These are phyloP conservation scores for Arabidopsis arenosa DNA, from an alignment of 345 rosid species.

Conservation along the genomic window DNA sequence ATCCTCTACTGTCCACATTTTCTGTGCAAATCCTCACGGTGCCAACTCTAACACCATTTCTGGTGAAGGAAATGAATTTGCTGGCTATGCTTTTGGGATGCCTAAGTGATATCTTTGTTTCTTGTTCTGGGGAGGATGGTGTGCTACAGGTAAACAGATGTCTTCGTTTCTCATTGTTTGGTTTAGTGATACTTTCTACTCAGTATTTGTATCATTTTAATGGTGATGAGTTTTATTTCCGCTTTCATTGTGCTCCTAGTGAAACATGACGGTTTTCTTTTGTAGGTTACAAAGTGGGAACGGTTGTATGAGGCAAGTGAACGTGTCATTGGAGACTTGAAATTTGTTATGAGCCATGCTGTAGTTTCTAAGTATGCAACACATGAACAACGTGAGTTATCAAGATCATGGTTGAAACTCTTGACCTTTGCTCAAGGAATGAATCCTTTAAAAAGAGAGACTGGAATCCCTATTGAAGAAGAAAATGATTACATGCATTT, in stretches of 20 bases:
- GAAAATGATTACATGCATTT: slow-evolving; percentile 64
- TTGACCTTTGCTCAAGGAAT: slow-evolving; percentile 86
- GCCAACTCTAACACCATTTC: slow-evolving; percentile 85
- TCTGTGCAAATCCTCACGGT: slow-evolving; percentile 97
- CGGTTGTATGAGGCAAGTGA: slow-evolving; percentile 60
- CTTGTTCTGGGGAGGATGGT: slow-evolving; percentile 80
- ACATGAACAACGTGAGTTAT: slow-evolving; percentile 61
- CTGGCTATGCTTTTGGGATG: slow-evolving; percentile 74
- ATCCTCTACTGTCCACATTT: slow-evolving; percentile 66
- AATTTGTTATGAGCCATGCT: slow-evolving; percentile 82
- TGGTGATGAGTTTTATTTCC: slow-evolving; percentile 18
- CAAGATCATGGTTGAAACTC: slow-evolving; percentile 80
- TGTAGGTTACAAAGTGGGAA: slow-evolving; percentile 75
- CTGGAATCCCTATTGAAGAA: slow-evolving; percentile 72
- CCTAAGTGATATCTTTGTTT: slow-evolving; percentile 65
- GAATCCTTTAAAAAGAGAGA: slow-evolving; percentile 86
- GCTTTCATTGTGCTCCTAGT: slow-evolving; percentile 23
- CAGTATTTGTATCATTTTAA: background rate
- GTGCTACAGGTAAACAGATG: slow-evolving; percentile 62
- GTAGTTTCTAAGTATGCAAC: slow-evolving; percentile 68
- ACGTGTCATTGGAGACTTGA: slow-evolving; percentile 82
- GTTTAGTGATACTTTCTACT: slow-evolving; percentile 19
- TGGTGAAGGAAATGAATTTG: slow-evolving; percentile 84
- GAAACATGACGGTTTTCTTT: slow-evolving; percentile 37
- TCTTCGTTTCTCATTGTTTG: slow-evolving; percentile 26